Percentiles rank a stretch among this genome's conserved stretches.
These are phyloP conservation scores for Clathrospora elynae DNA, from an alignment of 2,329 filamentous ascomycete species.

Conservation along the genomic window DNA sequence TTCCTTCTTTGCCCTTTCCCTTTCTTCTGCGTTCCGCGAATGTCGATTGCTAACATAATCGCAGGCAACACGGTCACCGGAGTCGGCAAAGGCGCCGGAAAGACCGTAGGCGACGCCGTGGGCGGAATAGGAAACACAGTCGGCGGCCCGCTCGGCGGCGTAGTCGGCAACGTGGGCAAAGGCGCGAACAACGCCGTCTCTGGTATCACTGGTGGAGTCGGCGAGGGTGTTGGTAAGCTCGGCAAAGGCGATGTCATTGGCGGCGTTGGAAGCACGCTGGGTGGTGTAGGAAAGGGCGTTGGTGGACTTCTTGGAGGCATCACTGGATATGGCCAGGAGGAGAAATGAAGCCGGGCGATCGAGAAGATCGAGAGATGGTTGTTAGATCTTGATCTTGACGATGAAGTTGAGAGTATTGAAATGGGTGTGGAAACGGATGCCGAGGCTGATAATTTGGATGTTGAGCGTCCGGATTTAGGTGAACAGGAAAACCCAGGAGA, in stretches of 20 bases:
- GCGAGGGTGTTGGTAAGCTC: conserved; percentile 53
- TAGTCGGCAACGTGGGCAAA: conserved; percentile 52
- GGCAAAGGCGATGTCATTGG: conserved; percentile 54
- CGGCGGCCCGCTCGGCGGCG: conserved; percentile 48
- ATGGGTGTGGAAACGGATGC: too few relatives aligned
- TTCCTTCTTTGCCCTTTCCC: background rate
- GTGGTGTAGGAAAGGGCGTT: conserved; percentile 48
- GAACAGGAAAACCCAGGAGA: too few relatives aligned
- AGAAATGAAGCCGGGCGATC: conserved; percentile 24
- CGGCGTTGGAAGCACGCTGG: conserved; percentile 50
- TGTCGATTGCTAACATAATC: background rate
- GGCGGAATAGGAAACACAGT: conserved; percentile 47
- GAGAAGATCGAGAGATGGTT: conserved; percentile 22
- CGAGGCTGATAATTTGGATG: too few relatives aligned
- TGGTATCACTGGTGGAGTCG: conserved; percentile 51
- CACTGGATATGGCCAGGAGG: conserved; percentile 29
- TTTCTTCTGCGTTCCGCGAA: background rate
- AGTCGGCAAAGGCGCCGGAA: conserved; percentile 42
- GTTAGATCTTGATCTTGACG: conserved; percentile 1
- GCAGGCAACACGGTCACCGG: conserved; percentile 47
- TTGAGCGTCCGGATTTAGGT: too few relatives aligned
- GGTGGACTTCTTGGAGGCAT: conserved; percentile 46
- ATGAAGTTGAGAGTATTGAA: conserved; percentile 4
- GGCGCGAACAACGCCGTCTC: conserved; percentile 50
- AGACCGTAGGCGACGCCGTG: conserved; percentile 47